Base-by-base conservation (phyloP, 78 protist species). In the Protostelium mycophagum region DNA sequence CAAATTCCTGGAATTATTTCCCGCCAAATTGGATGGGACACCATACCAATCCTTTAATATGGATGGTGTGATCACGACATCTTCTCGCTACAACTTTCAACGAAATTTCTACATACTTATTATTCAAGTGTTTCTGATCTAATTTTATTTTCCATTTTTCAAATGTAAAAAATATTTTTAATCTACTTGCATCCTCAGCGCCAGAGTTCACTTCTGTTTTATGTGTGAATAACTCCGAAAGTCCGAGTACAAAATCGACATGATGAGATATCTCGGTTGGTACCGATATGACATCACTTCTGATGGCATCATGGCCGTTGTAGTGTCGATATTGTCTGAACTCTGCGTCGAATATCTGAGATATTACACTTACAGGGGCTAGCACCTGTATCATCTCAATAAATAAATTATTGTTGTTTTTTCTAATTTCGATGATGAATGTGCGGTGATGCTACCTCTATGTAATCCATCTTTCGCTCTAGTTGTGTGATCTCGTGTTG, bases 191-290 rank as follows among this genome's bases (percentile, higher is more conserved):
- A n/a, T n/a, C 35, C 85, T 28, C n/a, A 35, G 85, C 16, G n/a
- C 35, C 5, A 9, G 0, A 0, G 63, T 25, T 25, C 31, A 51
- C 73, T 5, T 51, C 16, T 5, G 73, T 5, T 16, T 51, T 51
- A 16, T 25, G 89, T 86, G 89, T 87, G 84, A 91, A 87, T 63
- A 91, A 91, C 36, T 91, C 94, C 25, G 94, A 37, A 34, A 93
- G 23, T 86, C 95, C 95, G 25, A 73, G 35, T 34, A 93, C 38
- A 36, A 93, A 91, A 34, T 93, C 95, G 37, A 93, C 35, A 36
- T 91, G 90, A 0, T 51, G 35, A 16, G 31, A 0, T 35, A 91
- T 34, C n/a, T 85, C 83, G 29, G n/a, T 29, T 86, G 95, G 95
- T 9, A 93, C 34, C 1, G 36, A 90, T 34, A 35, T 35, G 84